phyloP scores from a whole-genome alignment of 768 basidiomycete genomes.

The Zangia roseola region DNA sequence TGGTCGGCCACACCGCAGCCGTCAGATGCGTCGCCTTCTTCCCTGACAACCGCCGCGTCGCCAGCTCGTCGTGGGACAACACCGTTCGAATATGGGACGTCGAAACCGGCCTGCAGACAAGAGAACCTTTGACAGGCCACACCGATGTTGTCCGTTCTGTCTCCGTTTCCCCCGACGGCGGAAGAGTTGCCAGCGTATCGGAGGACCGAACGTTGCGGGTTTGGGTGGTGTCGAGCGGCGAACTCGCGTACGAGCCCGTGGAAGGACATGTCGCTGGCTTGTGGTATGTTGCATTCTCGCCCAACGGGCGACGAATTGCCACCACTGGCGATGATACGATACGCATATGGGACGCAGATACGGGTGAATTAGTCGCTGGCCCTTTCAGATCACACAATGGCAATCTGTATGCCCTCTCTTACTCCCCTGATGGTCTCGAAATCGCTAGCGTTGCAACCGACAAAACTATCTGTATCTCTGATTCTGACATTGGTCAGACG shows the following conservation, averaged over 20 bases:
- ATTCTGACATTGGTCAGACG: slow-evolving; percentile 38
- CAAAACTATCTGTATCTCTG: slow-evolving; percentile 31
- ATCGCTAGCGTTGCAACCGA: slow-evolving; percentile 32
- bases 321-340: slow-evolving; percentile 34
- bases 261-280: slow-evolving; percentile 28
- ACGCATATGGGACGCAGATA: slow-evolving; percentile 31
- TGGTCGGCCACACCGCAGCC: slow-evolving; percentile 34
- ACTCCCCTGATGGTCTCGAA: slow-evolving; percentile 29
- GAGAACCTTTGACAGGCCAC: slow-evolving; percentile 24
- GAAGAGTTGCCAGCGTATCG: slow-evolving; percentile 27
- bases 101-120: slow-evolving; percentile 14
- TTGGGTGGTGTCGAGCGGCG: slow-evolving; percentile 23
- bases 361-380: slow-evolving; percentile 24
- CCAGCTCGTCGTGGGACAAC: slow-evolving; percentile 27
- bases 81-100: slow-evolving; percentile 29
- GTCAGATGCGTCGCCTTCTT: slow-evolving; percentile 30
- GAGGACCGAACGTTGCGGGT: slow-evolving; percentile 31
- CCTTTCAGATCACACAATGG: slow-evolving; percentile 32
- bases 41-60: slow-evolving; percentile 25
- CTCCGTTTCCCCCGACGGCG: slow-evolving; percentile 29
- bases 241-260: slow-evolving; percentile 23
- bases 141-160: slow-evolving; percentile 30
- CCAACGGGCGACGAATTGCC: slow-evolving; percentile 30
- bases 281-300: slow-evolving; percentile 32
- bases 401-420: slow-evolving; percentile 40